A percentile compares a stretch with the other conserved stretches of the same genome.
These are phyloP conservation scores for Talaromyces sp. DNA, from an alignment of 2,329 filamentous ascomycete species.

Conservation along the genomic window DNA sequence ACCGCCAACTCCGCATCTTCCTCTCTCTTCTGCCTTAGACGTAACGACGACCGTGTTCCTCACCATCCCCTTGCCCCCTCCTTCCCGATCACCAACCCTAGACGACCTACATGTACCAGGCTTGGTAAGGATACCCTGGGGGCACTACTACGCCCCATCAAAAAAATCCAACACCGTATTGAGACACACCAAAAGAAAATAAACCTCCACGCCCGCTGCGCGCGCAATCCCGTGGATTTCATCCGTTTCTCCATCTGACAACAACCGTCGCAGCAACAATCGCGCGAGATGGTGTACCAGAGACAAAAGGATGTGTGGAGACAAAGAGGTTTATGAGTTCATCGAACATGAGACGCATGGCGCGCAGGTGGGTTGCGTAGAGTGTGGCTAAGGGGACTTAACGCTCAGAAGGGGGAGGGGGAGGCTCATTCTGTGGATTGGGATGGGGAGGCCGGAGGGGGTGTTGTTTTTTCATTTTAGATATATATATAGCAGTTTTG, in stretches of 20 bases:
- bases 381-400: background rate
- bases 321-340: background rate
- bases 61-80: conserved; percentile 28
- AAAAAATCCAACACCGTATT: conserved; percentile 62
- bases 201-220: conserved; percentile 54
- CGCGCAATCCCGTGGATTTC: conserved; percentile 61
- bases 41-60: background rate
- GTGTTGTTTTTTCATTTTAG: background rate
- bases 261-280: conserved; percentile 52
- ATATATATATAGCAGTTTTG: background rate
- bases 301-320: conserved; percentile 26
- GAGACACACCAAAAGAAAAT: conserved; percentile 60
- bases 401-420: background rate
- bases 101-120: too few species aligned
- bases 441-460: background rate
- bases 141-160: conserved; percentile 67
- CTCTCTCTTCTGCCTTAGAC: background rate
- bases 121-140: conserved; percentile 41
- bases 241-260: conserved; percentile 57
- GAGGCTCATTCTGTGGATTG: conserved; percentile 1
- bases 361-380: background rate
- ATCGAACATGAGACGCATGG: background rate
- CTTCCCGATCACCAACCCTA: too few species aligned
- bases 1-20: conserved; percentile 25
- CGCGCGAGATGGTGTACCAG: conserved; percentile 42